phyloP scores from a whole-genome alignment of 352 stramenopile species.

The Phytophthora quininea region DNA sequence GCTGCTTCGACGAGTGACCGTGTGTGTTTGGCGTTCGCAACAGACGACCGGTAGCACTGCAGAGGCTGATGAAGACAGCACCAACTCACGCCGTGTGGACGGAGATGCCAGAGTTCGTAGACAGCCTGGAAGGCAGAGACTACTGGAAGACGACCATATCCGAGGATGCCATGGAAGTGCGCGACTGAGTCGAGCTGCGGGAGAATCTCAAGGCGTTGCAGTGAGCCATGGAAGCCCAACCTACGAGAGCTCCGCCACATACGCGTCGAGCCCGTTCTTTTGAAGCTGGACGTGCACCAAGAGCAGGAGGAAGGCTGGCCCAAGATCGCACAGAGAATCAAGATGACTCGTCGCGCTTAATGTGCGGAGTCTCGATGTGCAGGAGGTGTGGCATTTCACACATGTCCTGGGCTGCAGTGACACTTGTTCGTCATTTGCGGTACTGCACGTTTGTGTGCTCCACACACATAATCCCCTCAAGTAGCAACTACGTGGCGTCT shows the following conservation, averaged over 20 bases:
- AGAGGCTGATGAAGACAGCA: conserved; percentile 61
- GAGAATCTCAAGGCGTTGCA: conserved; percentile 45
- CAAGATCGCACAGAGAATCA: too few relatives aligned
- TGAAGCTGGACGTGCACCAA: too few relatives aligned
- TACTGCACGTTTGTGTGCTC: background rate
- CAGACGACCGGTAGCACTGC: conserved; percentile 57
- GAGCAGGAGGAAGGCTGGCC: too few relatives aligned
- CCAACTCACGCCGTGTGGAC: conserved; percentile 56
- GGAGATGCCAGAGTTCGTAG: conserved; percentile 66
- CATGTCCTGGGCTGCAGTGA: background rate
- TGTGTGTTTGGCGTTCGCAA: conserved; percentile 50
- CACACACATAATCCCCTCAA: background rate
- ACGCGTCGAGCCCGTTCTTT: too few relatives aligned
- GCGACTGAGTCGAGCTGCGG: conserved; percentile 61
- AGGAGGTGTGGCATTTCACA: too few relatives aligned
- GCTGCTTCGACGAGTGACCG: conserved; percentile 32
- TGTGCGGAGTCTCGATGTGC: too few relatives aligned
- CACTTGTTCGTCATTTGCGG: conserved; percentile 9
- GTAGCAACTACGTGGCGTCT: background rate
- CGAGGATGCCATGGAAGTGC: conserved; percentile 58
- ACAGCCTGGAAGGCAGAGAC: conserved; percentile 62
- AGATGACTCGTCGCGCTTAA: too few relatives aligned
- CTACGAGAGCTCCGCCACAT: conserved; percentile 66
- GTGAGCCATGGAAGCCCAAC: conserved; percentile 36
- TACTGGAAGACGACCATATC: conserved; percentile 62